A percentile compares a stretch with the other conserved stretches of the same genome.
These are phyloP conservation scores for Trichoderma endophyticum DNA, from an alignment of 2,329 filamentous ascomycete species.

Conservation along the genomic window DNA sequence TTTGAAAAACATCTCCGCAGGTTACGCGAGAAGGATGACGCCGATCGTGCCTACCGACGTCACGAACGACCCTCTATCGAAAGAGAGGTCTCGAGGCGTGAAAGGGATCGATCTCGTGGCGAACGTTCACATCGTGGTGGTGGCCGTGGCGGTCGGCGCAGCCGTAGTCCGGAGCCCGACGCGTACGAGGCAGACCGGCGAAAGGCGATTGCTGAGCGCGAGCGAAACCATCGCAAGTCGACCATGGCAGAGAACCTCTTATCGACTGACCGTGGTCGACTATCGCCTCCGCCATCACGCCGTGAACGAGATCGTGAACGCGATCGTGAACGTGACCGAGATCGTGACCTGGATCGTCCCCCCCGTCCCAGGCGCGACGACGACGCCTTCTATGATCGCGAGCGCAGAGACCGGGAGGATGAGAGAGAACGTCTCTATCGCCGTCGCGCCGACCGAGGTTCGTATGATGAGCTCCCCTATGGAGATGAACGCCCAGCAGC, in stretches of 20 bases:
- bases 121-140: slow-evolving; percentile 61
- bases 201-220: slow-evolving; percentile 89
- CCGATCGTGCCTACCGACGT: slow-evolving; percentile 61
- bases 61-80: slow-evolving; percentile 55
- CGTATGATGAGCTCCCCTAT: slow-evolving; percentile 86
- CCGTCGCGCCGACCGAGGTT: slow-evolving; percentile 70
- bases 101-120: slow-evolving; percentile 55
- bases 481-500: slow-evolving; percentile 67
- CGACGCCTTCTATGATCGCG: slow-evolving; percentile 73
- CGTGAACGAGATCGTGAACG: slow-evolving; percentile 44
- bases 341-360: slow-evolving; percentile 49
- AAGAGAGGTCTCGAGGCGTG: slow-evolving; percentile 57
- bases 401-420: slow-evolving; percentile 82
- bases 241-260: slow-evolving; percentile 64
- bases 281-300: slow-evolving; percentile 41
- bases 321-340: slow-evolving; percentile 41
- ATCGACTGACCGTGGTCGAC: slow-evolving; percentile 48
- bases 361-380: slow-evolving; percentile 58
- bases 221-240: slow-evolving; percentile 85
- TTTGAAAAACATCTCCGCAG: slow-evolving; percentile 92
- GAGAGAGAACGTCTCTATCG: slow-evolving; percentile 87
- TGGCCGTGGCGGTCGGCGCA: slow-evolving; percentile 59
- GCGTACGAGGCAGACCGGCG: slow-evolving; percentile 93
- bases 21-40: slow-evolving; percentile 84
- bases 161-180: slow-evolving; percentile 87